Evolutionary conservation across 768 basidiomycete species (phyloP), one percentile per base, ranked within the genome.

Genomic region (Psilocybe subaeruginosa): DNA sequence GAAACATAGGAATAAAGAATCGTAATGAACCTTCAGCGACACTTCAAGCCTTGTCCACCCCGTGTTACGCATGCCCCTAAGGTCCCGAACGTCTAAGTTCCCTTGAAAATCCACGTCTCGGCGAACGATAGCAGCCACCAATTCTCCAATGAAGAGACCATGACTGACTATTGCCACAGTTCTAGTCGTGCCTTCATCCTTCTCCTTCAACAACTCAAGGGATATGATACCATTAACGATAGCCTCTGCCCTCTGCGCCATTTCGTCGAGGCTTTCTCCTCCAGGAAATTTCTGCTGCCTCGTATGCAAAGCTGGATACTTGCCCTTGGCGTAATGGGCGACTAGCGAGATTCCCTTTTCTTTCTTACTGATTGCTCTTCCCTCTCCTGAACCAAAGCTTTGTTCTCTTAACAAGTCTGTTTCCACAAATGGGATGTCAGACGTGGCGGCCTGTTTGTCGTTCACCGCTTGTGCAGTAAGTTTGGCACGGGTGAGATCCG

Each of bases 91-190:
- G 47, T 67, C 53, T 27, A 58, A 3, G 56, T 65, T n/a, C 64
- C 65, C 50, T 68, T 51, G 23, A 8, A 67, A 1, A 59, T 72
- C 41, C 65, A 62, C 30, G 67, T 73, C 62, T 78, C 76, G 63
- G 64, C 72, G 78, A 58, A 85, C 64, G 47, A 92, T 70, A 29
- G 81, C 80, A 23, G 77, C 76, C 3, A 91, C 69, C 12, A 89
- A 72, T 72, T 89, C 86, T 29, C 74, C 76, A 48, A 93, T 88
- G 71, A 86, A 87, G 19, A 91, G 66, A 0, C 92, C 90, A 71
- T 94, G 92, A 73, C 91, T 91, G 50, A 92, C 86, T 41, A 93
- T 66, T 1, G 85, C 90, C 27, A 92, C 70, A 62, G 87, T 60
- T 69, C 37, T 76, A 74, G n/a, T 77, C 76, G 46, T 73, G 68